These are phyloP conservation scores for Kuraishia ogatae DNA, from an alignment of 805 yeast species.

Conservation along the genomic window DNA sequence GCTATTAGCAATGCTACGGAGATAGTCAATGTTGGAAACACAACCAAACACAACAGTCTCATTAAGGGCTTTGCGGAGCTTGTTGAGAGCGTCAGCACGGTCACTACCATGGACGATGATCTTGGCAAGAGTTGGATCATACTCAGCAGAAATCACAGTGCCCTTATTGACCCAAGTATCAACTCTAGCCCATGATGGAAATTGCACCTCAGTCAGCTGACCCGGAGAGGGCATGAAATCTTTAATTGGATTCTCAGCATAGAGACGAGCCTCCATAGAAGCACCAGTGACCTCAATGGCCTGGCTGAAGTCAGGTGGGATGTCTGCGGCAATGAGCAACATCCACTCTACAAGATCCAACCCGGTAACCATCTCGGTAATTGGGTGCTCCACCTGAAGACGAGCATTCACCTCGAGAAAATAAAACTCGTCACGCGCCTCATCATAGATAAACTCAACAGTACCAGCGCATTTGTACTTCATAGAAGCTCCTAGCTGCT, in stretches of 20 bases:
- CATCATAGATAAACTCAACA: conserved; percentile 90
- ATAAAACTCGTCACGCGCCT: conserved; percentile 79
- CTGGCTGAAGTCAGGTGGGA: conserved; percentile 69
- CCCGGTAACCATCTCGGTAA: conserved; percentile 93
- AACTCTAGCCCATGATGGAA: conserved; percentile 88
- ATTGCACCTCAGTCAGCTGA: conserved; percentile 72
- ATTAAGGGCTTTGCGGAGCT: conserved; percentile 70
- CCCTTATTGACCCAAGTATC: conserved; percentile 95
- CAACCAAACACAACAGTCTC: conserved; percentile 89
- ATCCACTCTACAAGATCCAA: conserved; percentile 96
- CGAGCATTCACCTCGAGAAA: conserved; percentile 95
- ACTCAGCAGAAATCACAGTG: conserved; percentile 81
- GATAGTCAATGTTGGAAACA: conserved; percentile 81
- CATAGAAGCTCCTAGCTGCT: conserved; percentile 71
- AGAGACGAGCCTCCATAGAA: conserved; percentile 92
- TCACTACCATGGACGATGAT: conserved; percentile 91
- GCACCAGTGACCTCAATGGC: conserved; percentile 67
- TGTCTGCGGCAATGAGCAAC: conserved; percentile 85
- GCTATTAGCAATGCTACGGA: conserved; percentile 78
- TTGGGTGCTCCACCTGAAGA: conserved; percentile 95
- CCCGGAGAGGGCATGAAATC: conserved; percentile 97
- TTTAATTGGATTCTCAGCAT: conserved; percentile 95
- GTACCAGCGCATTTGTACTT: conserved; percentile 97
- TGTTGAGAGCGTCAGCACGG: conserved; percentile 73
- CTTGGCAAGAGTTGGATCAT: conserved; percentile 94